Percentiles rank a stretch among this genome's conserved stretches.
Evolutionary conservation across 352 stramenopile genomes (phyloP).

Genomic region (Thalassiosira ordinaria): DNA sequence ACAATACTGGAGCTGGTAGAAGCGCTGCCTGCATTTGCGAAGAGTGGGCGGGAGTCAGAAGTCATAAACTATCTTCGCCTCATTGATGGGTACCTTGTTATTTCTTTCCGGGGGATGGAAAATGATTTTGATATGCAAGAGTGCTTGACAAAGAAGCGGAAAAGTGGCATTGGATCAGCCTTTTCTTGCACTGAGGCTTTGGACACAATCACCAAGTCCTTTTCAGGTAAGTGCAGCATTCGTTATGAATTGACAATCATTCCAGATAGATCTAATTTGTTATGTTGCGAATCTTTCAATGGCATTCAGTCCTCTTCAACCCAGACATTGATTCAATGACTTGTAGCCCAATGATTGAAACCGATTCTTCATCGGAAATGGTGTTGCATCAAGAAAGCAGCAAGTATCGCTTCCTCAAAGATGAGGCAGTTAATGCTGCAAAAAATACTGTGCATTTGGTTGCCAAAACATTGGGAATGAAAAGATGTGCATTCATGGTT

Average conservation of each 20-base stretch:
- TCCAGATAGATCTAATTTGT: conserved; percentile 1
- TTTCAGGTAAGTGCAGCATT: conserved; percentile 30
- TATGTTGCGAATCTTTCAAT: not conserved
- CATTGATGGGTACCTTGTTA: conserved; percentile 53
- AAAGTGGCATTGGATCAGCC: conserved; percentile 39
- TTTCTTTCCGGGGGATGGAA: conserved; percentile 29
- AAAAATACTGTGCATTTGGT: conserved; percentile 39
- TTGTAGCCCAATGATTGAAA: conserved; percentile 31
- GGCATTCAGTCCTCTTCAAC: conserved; percentile 41
- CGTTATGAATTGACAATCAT: not conserved
- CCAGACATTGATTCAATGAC: conserved; percentile 46
- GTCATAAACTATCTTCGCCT: conserved; percentile 45
- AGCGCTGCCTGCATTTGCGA: conserved; percentile 40
- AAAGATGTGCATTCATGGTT: conserved; percentile 45
- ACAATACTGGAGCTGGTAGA: conserved; percentile 52
- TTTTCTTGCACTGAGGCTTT: conserved; percentile 32
- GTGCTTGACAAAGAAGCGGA: conserved; percentile 21
- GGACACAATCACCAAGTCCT: conserved; percentile 25
- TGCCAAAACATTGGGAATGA: conserved; percentile 38
- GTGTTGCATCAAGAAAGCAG: conserved; percentile 20
- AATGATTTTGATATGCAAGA: conserved; percentile 29
- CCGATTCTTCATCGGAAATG: conserved; percentile 15
- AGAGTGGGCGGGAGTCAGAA: conserved; percentile 41
- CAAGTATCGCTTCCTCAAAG: conserved; percentile 41
- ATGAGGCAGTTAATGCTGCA: conserved; percentile 38